Base-by-base conservation (phyloP, 2,329 filamentous ascomycete genomes). In the Didymella glomerata region DNA sequence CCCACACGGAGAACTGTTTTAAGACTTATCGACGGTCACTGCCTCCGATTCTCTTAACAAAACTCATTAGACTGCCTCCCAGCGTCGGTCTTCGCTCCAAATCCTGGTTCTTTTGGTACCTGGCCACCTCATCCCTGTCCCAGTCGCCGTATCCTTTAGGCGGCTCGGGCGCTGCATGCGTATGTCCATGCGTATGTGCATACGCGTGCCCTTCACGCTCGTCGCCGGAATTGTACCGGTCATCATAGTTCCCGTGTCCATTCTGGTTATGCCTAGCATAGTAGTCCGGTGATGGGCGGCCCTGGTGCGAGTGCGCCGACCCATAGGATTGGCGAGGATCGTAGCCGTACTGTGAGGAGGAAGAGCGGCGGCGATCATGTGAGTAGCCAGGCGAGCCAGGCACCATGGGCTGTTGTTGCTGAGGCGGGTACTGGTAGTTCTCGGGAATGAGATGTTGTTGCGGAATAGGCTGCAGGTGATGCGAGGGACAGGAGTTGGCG, bases 61-160 rank as follows among this genome's bases (percentile, higher is more conserved):
- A 18, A 40, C 57, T 66, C 48, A 67, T 57, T 54, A 73, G 28
- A 52, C 69, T 72, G 2, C 62, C 71, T 1, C 72, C 72, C 10
- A 74, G 48, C 41, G 72, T 73, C 4, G 72, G 72, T 49, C 72
- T 50, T 4, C 60, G 59, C 58, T 73, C 68, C 18, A 69, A 18
- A 32, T 63, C 61, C 49, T 56, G 57, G 25, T 68, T 61, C 54
- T 50, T 61, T 6, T 68, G 50, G 14, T 68, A 70, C 49, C 54
- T 57, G 8, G 44, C 40, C 16, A 65, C 54, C 40, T 62, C 68
- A 9, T 64, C 50, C 18, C 59, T 48, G 38, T 68, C 66, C 53
- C 65, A 48, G 30, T 47, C 47, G 1, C 60, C 64, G 4, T 63
- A 60, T 14, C 40, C 54, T 27, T 45, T 51, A 2, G 46, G 54